Base-by-base conservation (phyloP, 1,284 basidiomycete genomes). In the Pterulicium gracile region DNA sequence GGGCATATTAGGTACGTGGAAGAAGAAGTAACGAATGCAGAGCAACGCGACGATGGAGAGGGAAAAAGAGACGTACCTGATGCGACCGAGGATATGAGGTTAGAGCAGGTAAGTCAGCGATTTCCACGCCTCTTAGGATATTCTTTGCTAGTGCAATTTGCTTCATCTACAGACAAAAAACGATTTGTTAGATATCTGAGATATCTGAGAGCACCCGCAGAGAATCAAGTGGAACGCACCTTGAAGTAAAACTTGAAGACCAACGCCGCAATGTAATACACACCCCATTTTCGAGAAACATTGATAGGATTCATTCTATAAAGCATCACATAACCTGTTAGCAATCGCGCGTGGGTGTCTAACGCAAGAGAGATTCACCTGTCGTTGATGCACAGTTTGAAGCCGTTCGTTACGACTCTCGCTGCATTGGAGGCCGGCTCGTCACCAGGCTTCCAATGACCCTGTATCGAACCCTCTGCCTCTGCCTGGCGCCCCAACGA, bases 221-320 rank as follows among this genome's bases (percentile, higher is more conserved):
- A 40, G n/a, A 34, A 5, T 14, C 39, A 32, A 47, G 36, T 44
- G 46, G 4, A 18, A 41, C 80, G 56, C 63, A 84, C 92, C 57
- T 84, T 81, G 71, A 98, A 97, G 66, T 98, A 98, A 44, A 83
- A 89, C 61, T 97, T 96, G 63, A 98, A 72, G 32, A 93, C 81
- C 50, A 96, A 68, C 4, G 86, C 87, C 1, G 94, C 93, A n/a
- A 96, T 77, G 56, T 93, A 90, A 65, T 98, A 98, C 0, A 93
- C 80, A 2, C 94, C 95, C 81, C 83, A 92, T 64, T 92, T 90
- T 46, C 90, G 72, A n/a, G 88, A 91, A 58, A 87, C 78, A 2
- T 74, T 68, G 20, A 78, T 69, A 48, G 82, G 75, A 47, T 82
- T 86, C 47, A 65, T 72, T 55, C 85, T 80, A 50, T 14, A 18